Percentiles rank a stretch among this genome's conserved stretches.
Evolutionary conservation across 495 filamentous ascomycete genomes (phyloP).

Genomic region (Daldinia grandis): DNA sequence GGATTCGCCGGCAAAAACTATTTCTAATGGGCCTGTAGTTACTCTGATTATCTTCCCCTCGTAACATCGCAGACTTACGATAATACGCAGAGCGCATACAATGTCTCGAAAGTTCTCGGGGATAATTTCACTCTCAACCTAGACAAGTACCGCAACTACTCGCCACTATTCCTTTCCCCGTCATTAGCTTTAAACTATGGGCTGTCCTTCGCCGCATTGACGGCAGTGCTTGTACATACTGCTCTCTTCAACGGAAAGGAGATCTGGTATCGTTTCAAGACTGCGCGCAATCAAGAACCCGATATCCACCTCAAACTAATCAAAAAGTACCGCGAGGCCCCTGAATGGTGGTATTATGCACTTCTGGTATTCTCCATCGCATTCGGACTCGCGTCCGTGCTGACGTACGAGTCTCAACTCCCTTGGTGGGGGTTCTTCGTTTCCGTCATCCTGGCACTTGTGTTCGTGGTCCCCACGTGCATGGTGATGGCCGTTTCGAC

Average conservation of each 20-base stretch:
- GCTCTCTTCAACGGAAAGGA: constrained; percentile 65
- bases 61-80: constrained; percentile 65
- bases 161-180: constrained; percentile 68
- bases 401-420: constrained; percentile 60
- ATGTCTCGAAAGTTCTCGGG: constrained; percentile 62
- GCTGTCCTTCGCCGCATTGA: constrained; percentile 67
- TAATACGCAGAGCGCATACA: constrained; percentile 62
- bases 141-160: constrained; percentile 63
- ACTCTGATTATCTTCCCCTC: constrained; percentile 44
- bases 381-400: constrained; percentile 60
- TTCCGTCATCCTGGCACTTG: constrained; percentile 55
- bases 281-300: constrained; percentile 60
- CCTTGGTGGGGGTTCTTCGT: constrained; percentile 60
- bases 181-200: constrained; percentile 67
- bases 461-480: constrained; percentile 64
- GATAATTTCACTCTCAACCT: constrained; percentile 62
- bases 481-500: constrained; percentile 65
- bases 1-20: not conserved
- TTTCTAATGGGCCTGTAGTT: constrained; percentile 35
- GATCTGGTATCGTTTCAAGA: constrained; percentile 60
- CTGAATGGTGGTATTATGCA: constrained; percentile 69
- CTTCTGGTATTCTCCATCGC: constrained; percentile 60
- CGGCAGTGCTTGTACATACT: constrained; percentile 63
- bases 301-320: constrained; percentile 73
- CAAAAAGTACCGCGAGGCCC: constrained; percentile 64